phyloP scores from a whole-genome alignment of 1,139 yeast species.

The Meyerozyma carpophila region DNA sequence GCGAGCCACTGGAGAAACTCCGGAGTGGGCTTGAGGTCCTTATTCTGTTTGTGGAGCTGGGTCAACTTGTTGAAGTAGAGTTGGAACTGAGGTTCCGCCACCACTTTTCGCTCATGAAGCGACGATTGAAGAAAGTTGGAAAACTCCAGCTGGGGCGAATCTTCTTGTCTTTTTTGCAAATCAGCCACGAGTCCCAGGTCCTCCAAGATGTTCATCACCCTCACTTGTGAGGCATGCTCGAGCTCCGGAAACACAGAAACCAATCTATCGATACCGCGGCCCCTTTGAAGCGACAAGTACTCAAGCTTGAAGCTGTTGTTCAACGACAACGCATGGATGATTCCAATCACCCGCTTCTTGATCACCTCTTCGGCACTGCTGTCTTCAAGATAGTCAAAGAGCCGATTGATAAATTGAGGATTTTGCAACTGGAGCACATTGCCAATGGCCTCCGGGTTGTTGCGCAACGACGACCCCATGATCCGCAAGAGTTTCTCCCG shows the following conservation, averaged over 20 bases:
- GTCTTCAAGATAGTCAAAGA: conserved; percentile 11
- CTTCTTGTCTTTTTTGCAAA: conserved; percentile 11
- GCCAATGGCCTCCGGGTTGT: conserved; percentile 62
- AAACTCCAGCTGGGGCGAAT: conserved; percentile 17
- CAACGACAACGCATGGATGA: conserved; percentile 39
- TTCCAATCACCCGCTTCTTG: conserved; percentile 45
- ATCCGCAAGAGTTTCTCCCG: conserved; percentile 47
- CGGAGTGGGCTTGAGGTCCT: conserved; percentile 19
- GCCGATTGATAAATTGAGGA: conserved; percentile 8
- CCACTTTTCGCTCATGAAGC: conserved; percentile 15
- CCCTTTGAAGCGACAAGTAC: conserved; percentile 18
- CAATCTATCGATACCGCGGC: conserved; percentile 20
- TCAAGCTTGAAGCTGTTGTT: conserved; percentile 21
- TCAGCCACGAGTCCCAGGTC: conserved; percentile 25
- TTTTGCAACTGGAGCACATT: conserved; percentile 14
- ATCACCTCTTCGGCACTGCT: conserved; percentile 21
- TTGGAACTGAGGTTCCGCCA: conserved; percentile 36
- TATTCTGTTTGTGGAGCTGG: conserved; percentile 25
- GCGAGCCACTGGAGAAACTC: conserved; percentile 62
- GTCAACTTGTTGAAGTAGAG: conserved; percentile 39
- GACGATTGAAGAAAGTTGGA: conserved; percentile 28
- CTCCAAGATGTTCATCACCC: conserved; percentile 36
- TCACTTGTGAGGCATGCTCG: conserved; percentile 22
- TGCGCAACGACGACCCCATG: conserved; percentile 57
- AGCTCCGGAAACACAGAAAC: conserved; percentile 23